phyloP scores from a whole-genome alignment of 2,329 filamentous ascomycete genomes.

The Zasmidium citrigriseum region DNA sequence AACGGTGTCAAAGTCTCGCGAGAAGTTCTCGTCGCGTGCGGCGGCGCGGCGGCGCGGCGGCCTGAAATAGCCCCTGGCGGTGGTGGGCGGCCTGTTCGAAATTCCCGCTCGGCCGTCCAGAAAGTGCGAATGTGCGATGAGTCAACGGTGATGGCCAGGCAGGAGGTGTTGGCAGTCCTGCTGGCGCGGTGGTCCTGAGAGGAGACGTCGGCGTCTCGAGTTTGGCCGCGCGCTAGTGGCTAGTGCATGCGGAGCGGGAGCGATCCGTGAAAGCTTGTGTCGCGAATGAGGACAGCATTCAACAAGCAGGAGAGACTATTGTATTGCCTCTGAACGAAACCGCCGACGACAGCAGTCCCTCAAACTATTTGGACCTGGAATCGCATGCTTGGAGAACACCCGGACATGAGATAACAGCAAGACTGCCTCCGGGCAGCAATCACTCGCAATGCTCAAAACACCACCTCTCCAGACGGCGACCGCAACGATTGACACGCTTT shows the following conservation, averaged over 20 bases:
- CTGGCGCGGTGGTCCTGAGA: constrained; percentile 11
- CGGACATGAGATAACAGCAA: constrained; percentile 20
- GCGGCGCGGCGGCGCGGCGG: background rate
- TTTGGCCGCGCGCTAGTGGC: no score
- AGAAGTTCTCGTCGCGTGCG: background rate
- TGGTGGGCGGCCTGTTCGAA: background rate
- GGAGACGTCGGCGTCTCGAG: no score
- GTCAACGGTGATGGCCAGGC: constrained; percentile 6
- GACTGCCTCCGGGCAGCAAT: constrained; percentile 26
- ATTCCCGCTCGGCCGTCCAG: background rate
- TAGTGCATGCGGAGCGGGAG: no score
- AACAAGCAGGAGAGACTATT: background rate
- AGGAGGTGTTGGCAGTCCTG: constrained; percentile 15
- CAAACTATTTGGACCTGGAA: no score
- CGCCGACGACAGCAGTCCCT: no score
- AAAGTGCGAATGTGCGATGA: no score
- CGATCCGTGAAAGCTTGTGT: no score
- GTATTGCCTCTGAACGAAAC: no score
- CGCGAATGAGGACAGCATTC: constrained; percentile 1
- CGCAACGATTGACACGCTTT: constrained; percentile 89
- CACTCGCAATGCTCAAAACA: constrained; percentile 57
- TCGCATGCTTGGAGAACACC: no score
- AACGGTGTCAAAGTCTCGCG: background rate
- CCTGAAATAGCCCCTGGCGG: background rate
- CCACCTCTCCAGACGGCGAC: constrained; percentile 95